phyloP scores from a whole-genome alignment of 306 rosid genomes.

The Ormosia emarginata region DNA sequence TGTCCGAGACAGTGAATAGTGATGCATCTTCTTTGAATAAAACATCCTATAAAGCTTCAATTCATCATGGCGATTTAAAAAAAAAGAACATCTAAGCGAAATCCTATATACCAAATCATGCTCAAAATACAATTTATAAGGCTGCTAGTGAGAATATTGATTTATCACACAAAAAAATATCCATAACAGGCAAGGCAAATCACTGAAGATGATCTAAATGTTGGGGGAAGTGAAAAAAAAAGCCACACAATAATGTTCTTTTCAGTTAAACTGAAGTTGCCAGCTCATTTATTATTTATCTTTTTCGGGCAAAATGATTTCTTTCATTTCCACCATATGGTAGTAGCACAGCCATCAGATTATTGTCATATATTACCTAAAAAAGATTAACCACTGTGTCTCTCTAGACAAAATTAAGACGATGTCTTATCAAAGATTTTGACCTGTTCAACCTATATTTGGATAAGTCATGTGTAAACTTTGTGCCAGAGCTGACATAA shows the following conservation, averaged over 20 bases:
- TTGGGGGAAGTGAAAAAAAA: background rate
- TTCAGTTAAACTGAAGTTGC: conserved; percentile 1
- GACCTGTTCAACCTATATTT: background rate
- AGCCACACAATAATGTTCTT: background rate
- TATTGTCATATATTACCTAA: background rate
- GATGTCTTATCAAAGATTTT: background rate
- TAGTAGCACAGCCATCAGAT: background rate
- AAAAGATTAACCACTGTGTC: background rate
- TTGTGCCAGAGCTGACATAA: background rate
- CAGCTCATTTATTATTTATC: background rate
- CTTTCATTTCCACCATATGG: background rate
- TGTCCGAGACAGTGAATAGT: background rate
- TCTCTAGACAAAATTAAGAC: background rate
- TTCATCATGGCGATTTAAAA: too few relatives aligned
- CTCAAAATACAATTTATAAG: background rate
- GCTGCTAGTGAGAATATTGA: background rate
- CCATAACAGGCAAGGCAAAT: background rate
- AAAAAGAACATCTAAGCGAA: background rate
- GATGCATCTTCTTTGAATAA: background rate
- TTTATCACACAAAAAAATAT: background rate
- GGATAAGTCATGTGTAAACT: background rate
- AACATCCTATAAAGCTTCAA: background rate
- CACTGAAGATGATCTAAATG: background rate
- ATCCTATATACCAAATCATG: background rate
- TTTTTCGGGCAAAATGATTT: background rate